Conservation (phyloP, 2,329 filamentous ascomycete species). For the Daldinia eschscholtzii region DNA sequence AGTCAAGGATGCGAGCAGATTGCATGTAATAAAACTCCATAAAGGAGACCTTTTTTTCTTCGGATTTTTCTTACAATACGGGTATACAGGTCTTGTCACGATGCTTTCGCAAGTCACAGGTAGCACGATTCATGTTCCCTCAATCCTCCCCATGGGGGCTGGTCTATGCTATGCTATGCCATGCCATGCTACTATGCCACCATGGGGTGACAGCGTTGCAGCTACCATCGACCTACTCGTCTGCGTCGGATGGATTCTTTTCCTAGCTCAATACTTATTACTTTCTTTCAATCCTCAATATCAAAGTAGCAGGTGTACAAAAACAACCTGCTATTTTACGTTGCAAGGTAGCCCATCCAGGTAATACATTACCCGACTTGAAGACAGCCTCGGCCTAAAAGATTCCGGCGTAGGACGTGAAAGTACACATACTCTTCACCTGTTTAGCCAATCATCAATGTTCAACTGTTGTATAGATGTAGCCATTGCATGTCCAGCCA, state of each 20-base stretch:
- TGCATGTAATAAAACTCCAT: conserved; percentile 9
- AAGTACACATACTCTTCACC: conserved; percentile 14
- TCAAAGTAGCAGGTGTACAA: conserved; percentile 8
- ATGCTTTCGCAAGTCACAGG: conserved; percentile 34
- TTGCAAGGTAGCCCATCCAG: conserved; percentile 17
- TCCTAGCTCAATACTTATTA: conserved; percentile 6
- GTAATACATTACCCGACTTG: conserved; percentile 30
- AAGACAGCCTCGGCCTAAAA: conserved; percentile 30
- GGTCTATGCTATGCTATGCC: conserved; percentile 8
- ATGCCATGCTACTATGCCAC: conserved; percentile 13
- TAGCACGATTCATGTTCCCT: conserved; percentile 37
- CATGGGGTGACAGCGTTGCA: conserved; percentile 29
- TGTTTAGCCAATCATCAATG: conserved; percentile 38
- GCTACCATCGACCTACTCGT: conserved; percentile 23
- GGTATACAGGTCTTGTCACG: conserved; percentile 16
- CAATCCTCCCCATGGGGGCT: conserved; percentile 23
- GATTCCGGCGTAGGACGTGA: conserved; percentile 23
- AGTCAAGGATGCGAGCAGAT: conserved; percentile 15
- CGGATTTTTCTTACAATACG: neutral
- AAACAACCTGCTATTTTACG: conserved; percentile 12
- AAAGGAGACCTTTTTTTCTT: conserved; percentile 16
- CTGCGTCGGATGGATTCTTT: conserved; percentile 15
- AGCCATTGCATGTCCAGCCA: neutral
- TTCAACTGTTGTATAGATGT: conserved; percentile 19
- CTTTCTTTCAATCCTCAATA: conserved; percentile 9